A percentile compares a stretch with the other conserved stretches of the same genome.
phyloP scores from a whole-genome alignment of 2,329 filamentous ascomycete species.

The Exophiala mesophila region DNA sequence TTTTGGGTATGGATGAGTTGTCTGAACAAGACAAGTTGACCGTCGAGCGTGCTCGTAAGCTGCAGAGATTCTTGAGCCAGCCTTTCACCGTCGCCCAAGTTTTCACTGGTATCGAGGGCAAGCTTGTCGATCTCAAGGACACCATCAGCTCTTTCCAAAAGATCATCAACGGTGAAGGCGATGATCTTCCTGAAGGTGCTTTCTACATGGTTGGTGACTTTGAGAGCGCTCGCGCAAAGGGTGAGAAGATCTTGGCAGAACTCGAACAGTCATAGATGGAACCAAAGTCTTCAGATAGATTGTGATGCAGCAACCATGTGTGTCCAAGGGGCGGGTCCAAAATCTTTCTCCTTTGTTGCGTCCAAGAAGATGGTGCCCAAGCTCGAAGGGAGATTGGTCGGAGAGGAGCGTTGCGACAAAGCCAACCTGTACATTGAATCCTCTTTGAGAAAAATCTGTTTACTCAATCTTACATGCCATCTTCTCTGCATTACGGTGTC shows the following conservation, averaged over 20 bases:
- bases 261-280: constrained; percentile 59
- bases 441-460: constrained; percentile 6
- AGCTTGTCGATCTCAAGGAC: constrained; percentile 96
- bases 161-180: constrained; percentile 90
- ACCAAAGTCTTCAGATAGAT: constrained; percentile 8
- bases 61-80: constrained; percentile 99
- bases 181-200: constrained; percentile 86
- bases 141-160: constrained; percentile 97
- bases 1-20: constrained; percentile 99
- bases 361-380: neutral
- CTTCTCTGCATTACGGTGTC: too few relatives aligned
- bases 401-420: neutral
- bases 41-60: constrained; percentile 99
- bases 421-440: constrained; percentile 10
- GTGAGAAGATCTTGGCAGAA: constrained; percentile 99
- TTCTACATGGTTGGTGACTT: constrained; percentile 99
- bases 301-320: neutral
- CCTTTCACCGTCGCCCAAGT: constrained; percentile 86
- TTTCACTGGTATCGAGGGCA: constrained; percentile 80
- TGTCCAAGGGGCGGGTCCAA: neutral
- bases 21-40: constrained; percentile 99
- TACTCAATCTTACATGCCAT: constrained; percentile 3
- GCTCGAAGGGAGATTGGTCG: neutral
- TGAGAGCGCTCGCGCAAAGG: constrained; percentile 87
- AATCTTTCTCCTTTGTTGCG: constrained; percentile 1